A percentile compares a stretch with the other conserved stretches of the same genome.
Conservation (phyloP, 2,329 filamentous ascomycete species). For the Trichoderma koningii region DNA sequence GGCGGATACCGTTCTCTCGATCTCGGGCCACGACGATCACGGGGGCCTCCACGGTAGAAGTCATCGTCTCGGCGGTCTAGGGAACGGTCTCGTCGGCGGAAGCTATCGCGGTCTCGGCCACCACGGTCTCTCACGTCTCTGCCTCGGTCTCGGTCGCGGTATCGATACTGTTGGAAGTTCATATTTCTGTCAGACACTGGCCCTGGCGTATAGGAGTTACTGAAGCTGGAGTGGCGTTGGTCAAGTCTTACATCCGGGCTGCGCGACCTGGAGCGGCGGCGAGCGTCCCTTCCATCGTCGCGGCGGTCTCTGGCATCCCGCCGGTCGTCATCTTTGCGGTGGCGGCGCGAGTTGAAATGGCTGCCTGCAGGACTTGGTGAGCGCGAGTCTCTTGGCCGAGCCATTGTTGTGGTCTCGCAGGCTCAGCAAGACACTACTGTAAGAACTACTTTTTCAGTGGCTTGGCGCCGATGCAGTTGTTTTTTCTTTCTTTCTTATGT, state of each 20-base stretch:
- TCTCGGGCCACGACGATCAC: conserved; percentile 61
- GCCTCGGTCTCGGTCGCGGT: conserved; percentile 53
- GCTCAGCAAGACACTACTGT: conserved; percentile 47
- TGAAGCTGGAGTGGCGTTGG: conserved; percentile 24
- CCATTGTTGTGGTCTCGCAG: conserved; percentile 52
- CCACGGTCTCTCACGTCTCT: conserved; percentile 61
- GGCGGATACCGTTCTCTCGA: conserved; percentile 63
- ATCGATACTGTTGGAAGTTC: conserved; percentile 53
- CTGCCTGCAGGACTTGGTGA: conserved; percentile 94
- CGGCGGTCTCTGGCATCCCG: conserved; percentile 53
- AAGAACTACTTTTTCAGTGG: conserved; percentile 42
- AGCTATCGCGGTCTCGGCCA: conserved; percentile 51
- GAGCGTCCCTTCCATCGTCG: conserved; percentile 53
- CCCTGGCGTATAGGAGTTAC: conserved; percentile 9
- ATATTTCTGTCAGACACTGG: conserved; percentile 45
- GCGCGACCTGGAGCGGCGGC: conserved; percentile 62
- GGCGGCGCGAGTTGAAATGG: conserved; percentile 72
- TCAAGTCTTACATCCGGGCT: conserved; percentile 62
- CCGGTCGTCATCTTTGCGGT: conserved; percentile 62
- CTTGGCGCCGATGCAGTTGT: conserved; percentile 24
- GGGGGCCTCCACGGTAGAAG: conserved; percentile 61
- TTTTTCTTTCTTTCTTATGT: conserved; percentile 2
- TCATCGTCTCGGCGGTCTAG: conserved; percentile 67
- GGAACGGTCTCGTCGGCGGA: conserved; percentile 70
- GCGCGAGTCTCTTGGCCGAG: conserved; percentile 69